Evolutionary conservation across 768 basidiomycete genomes (phyloP).

Genomic region (Pulveroboletus frians): DNA sequence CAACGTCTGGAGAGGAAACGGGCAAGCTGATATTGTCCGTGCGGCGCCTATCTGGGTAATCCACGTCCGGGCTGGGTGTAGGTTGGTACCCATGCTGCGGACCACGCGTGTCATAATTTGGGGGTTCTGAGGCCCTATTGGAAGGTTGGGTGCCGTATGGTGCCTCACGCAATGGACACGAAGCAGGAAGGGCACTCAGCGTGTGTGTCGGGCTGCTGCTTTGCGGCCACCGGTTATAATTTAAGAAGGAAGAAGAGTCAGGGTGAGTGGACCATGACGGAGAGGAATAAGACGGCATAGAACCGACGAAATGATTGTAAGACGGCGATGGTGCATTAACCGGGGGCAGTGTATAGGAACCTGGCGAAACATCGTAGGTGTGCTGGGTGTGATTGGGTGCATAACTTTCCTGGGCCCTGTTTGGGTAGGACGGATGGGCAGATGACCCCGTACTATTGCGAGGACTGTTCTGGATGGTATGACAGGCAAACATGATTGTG

Average conservation of each 20-base stretch:
- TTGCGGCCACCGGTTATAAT: conserved; percentile 30
- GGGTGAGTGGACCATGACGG: conserved; percentile 24
- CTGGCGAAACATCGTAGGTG: conserved; percentile 26
- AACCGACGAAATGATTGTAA: conserved; percentile 23
- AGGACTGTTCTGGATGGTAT: conserved; percentile 27
- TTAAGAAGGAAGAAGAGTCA: conserved; percentile 27
- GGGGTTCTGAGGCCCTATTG: conserved; percentile 38
- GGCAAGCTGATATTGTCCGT: conserved; percentile 28
- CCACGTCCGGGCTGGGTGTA: conserved; percentile 34
- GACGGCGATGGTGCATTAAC: conserved; percentile 26
- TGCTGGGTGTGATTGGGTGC: conserved; percentile 22
- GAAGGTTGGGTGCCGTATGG: conserved; percentile 25
- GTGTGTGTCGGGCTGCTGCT: conserved; percentile 26
- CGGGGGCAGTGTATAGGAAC: conserved; percentile 29
- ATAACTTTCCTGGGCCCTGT: conserved; percentile 25
- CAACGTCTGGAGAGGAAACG: conserved; percentile 37
- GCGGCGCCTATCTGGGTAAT: conserved; percentile 34
- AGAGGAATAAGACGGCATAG: conserved; percentile 27
- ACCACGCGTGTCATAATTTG: conserved; percentile 24
- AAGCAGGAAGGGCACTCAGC: conserved; percentile 18
- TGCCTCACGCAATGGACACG: conserved; percentile 29
- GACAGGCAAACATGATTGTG: conserved; percentile 38
- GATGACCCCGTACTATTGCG: conserved; percentile 19
- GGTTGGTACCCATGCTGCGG: conserved; percentile 36
- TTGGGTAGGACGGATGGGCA: conserved; percentile 24